Percentiles rank a stretch among this genome's conserved stretches.
Evolutionary conservation across 345 rosid genomes (phyloP).

Genomic region (Mangifera indica): DNA sequence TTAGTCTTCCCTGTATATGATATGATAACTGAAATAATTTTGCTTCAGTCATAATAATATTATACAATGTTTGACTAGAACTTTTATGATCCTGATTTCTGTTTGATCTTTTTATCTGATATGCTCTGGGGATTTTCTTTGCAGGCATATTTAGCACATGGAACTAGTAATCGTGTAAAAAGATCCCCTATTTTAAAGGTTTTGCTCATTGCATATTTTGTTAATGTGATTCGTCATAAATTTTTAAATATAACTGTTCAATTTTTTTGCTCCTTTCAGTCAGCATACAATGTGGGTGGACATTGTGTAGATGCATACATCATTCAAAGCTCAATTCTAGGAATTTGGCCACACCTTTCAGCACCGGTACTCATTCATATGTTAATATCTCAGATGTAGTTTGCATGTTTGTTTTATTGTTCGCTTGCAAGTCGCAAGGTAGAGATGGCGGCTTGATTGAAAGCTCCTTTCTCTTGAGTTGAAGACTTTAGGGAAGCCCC

Average conservation of each 20-base stretch:
- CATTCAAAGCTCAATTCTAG: slow-evolving; percentile 69
- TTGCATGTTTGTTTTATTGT: background rate
- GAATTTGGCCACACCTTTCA: slow-evolving; percentile 63
- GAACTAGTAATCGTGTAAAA: slow-evolving; percentile 48
- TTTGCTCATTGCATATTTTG: background rate
- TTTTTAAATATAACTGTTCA: background rate
- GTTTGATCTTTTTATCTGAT: background rate
- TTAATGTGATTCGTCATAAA: background rate
- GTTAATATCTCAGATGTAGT: background rate
- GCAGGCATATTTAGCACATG: slow-evolving; percentile 87
- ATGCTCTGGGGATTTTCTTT: slow-evolving; percentile 24
- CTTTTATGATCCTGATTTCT: background rate
- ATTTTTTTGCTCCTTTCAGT: slow-evolving; percentile 41
- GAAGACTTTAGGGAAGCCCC: background rate
- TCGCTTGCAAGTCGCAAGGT: background rate
- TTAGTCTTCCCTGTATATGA: background rate
- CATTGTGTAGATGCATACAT: slow-evolving; percentile 51
- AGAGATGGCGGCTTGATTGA: background rate
- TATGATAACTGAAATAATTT: background rate
- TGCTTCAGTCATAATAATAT: background rate
- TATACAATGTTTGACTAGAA: background rate
- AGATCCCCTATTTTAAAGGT: slow-evolving; percentile 62
- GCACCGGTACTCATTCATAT: slow-evolving; percentile 47
- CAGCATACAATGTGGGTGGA: slow-evolving; percentile 80
- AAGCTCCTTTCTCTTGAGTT: background rate